Percentiles rank a stretch among this genome's conserved stretches.
Evolutionary conservation across 2,329 filamentous ascomycete species (phyloP).

Genomic region (Sporothrix curviconia): DNA sequence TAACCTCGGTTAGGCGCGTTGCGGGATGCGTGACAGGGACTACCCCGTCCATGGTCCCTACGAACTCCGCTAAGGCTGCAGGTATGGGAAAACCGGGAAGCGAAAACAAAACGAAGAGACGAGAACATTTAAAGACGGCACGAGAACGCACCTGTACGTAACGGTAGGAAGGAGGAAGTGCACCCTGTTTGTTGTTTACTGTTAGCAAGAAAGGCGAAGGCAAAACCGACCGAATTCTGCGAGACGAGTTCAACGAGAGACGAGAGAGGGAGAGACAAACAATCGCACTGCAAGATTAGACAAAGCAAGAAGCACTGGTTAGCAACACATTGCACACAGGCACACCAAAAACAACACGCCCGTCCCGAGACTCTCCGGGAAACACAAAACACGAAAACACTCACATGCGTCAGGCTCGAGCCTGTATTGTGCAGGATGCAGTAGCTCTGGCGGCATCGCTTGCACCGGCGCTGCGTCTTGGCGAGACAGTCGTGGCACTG

Average conservation of each 20-base stretch:
- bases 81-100: conserved; percentile 13
- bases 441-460: conserved; percentile 69
- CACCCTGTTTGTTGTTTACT: conserved; percentile 15
- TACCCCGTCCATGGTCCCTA: no score
- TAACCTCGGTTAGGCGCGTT: conserved; percentile 16
- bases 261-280: conserved; percentile 9
- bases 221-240: no score
- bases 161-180: conserved; percentile 10
- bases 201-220: neutral
- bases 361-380: neutral
- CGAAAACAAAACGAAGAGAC: neutral
- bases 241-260: neutral
- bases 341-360: neutral
- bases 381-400: conserved; percentile 21
- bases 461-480: conserved; percentile 64
- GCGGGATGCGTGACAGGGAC: neutral
- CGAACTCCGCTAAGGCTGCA: no score
- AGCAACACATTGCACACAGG: neutral
- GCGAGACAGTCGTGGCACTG: conserved; percentile 72
- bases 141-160: conserved; percentile 12
- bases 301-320: neutral
- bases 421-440: conserved; percentile 80
- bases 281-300: conserved; percentile 16
- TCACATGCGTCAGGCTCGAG: conserved; percentile 57
- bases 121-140: neutral